Percentiles rank a stretch among this genome's conserved stretches.
Evolutionary conservation across 352 stramenopile species (phyloP).

Genomic region (Pythium periplocum): DNA sequence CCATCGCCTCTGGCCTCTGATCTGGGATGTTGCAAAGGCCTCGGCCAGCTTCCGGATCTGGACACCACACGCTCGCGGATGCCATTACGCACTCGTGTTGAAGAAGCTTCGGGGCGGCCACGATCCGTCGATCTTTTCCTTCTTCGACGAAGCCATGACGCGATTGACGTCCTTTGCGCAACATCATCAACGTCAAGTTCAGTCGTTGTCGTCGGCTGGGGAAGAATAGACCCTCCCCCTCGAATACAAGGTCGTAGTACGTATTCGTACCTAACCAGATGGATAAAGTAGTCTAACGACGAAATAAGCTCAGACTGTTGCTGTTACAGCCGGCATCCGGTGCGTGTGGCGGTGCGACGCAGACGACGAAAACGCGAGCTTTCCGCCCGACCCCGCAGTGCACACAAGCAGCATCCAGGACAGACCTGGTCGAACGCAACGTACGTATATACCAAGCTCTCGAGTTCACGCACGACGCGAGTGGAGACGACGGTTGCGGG

Average conservation of each 20-base stretch:
- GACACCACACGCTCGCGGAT: conserved; percentile 47
- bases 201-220: too few species aligned
- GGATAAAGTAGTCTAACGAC: neutral
- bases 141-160: conserved; percentile 31
- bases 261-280: too few species aligned
- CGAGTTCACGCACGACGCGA: too few species aligned
- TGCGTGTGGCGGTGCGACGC: neutral
- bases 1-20: conserved; percentile 60
- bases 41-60: conserved; percentile 39
- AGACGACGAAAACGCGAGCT: neutral
- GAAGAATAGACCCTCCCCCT: too few species aligned
- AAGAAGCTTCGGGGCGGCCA: conserved; percentile 33
- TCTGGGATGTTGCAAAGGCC: conserved; percentile 35
- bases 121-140: conserved; percentile 25
- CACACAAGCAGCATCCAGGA: too few species aligned
- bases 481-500: too few species aligned
- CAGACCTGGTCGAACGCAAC: too few species aligned
- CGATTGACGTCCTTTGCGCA: too few species aligned
- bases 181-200: too few species aligned
- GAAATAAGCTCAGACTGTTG: conserved; percentile 1
- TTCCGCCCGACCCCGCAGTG: too few species aligned
- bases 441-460: too few species aligned
- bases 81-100: conserved; percentile 61
- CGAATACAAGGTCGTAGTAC: too few species aligned
- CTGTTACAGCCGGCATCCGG: neutral